Evolutionary conservation across 495 filamentous ascomycete species (phyloP), one percentile per base, ranked within the genome.

Genomic region (Bathelium albidoporum): DNA sequence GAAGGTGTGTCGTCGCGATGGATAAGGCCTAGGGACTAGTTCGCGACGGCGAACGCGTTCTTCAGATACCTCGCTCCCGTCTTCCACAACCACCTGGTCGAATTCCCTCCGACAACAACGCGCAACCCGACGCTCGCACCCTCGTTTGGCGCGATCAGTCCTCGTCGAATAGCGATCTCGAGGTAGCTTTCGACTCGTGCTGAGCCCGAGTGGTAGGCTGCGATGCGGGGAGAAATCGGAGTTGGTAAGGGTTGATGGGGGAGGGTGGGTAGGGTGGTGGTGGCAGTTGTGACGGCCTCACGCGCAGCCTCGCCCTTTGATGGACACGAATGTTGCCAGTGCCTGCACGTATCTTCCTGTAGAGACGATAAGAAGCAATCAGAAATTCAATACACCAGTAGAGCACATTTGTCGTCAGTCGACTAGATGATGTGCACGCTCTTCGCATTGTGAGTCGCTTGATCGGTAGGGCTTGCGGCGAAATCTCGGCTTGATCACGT

Each of bases 201-300:
- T 14, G 4, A 18, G 20, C 9, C 20, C 43, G 7, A 55, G 16
- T 11, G 49, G 12, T 10, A 9, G 49, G 26, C 49, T 29, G 49
- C 9, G 9, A 29, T 28, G 24, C 10, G n/a, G 12, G 24, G 49
- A 29, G 22, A 29, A 55, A 28, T 55, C 16, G 26, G 49, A 29
- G 49, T 29, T 9, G 49, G 20, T 55, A 9, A n/a, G 16, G 49
- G 20, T 55, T 55, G 49, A 55, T 29, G 49, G 49, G 49, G 24
- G 49, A n/a, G 49, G 24, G 49, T 55, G 49, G 49, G 49, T 29
- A 55, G 49, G 49, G 49, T 55, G 49, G 49, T 55, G 49, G 49
- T 55, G 49, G 16, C 9, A 29, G 49, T 26, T 9, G 49, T 55
- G 49, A 55, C 20, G 24, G 24, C 26, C 49, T 55, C 24, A 26